These are phyloP conservation scores for Nitzschia sp. DNA, from an alignment of 108 stramenopile genomes.

Conservation along the genomic window DNA sequence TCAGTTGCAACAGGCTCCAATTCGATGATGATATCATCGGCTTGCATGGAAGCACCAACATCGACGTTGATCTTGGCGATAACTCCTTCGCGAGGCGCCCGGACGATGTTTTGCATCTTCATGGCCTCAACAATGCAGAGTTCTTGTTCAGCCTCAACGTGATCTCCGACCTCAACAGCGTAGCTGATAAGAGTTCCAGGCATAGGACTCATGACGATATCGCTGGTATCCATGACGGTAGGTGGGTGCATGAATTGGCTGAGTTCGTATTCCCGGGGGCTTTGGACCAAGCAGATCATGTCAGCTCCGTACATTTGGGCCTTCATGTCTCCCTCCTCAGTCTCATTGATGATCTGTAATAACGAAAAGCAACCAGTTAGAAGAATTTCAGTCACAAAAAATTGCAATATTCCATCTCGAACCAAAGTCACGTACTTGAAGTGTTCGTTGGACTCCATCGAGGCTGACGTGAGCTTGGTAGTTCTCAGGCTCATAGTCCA, in stretches of 20 bases:
- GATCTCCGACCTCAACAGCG: constrained; percentile 78
- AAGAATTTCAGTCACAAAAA: neutral
- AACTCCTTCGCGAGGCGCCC: constrained; percentile 69
- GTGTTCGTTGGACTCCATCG: constrained; percentile 47
- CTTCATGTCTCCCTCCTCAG: constrained; percentile 35
- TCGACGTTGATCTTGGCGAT: constrained; percentile 57
- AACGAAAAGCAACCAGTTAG: constrained; percentile 7
- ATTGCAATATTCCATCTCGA: neutral
- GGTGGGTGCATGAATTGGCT: constrained; percentile 76
- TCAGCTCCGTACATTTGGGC: constrained; percentile 66
- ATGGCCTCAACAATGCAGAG: constrained; percentile 96
- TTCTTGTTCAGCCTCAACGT: constrained; percentile 90
- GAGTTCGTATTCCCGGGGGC: constrained; percentile 76
- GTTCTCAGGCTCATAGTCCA: constrained; percentile 44
- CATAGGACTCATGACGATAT: constrained; percentile 90
- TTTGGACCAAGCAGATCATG: constrained; percentile 66
- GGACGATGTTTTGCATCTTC: constrained; percentile 99
- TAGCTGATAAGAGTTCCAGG: constrained; percentile 87
- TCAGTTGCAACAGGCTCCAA: constrained; percentile 36
- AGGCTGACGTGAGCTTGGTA: constrained; percentile 50
- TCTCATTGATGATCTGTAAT: constrained; percentile 45
- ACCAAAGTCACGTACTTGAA: constrained; percentile 45
- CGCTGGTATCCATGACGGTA: constrained; percentile 61
- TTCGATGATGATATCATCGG: constrained; percentile 81
- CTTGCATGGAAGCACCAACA: constrained; percentile 68